These are phyloP conservation scores for Tillandsia fasciculata DNA, from an alignment of 176 grass and related monocot genomes.

Conservation along the genomic window DNA sequence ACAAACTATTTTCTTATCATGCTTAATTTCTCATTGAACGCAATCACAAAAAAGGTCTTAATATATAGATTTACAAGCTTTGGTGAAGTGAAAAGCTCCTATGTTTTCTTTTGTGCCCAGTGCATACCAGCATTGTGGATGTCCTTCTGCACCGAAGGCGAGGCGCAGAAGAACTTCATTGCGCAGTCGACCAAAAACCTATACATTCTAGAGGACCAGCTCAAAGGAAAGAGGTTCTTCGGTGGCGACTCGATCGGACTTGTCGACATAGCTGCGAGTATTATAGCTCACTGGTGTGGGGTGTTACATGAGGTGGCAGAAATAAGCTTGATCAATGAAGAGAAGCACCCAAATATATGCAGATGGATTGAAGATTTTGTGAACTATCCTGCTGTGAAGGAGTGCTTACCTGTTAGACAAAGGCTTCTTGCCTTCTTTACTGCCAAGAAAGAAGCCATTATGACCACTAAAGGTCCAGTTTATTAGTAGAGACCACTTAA, in stretches of 20 bases:
- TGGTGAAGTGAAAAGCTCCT: too few relatives aligned
- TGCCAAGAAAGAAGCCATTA: background rate
- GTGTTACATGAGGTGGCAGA: slow-evolving; percentile 8
- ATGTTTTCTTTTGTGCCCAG: background rate
- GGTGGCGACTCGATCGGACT: background rate
- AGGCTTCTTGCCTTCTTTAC: background rate
- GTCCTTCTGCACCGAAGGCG: slow-evolving; percentile 10
- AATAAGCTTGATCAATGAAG: slow-evolving; percentile 9
- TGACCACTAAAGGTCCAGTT: too few relatives aligned
- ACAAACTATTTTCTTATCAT: too few relatives aligned
- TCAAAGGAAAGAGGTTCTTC: background rate
- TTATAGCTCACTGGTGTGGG: background rate
- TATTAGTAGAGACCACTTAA: too few relatives aligned
- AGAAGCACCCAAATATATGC: background rate
- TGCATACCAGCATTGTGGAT: background rate
- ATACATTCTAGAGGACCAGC: background rate
- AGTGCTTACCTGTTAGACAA: slow-evolving; percentile 5
- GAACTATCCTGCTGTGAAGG: background rate
- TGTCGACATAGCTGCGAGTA: slow-evolving; percentile 1
- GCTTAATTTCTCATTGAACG: too few relatives aligned
- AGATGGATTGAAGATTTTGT: slow-evolving; percentile 4
- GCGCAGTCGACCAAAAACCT: background rate
- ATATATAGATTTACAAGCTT: too few relatives aligned
- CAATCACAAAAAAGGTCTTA: too few relatives aligned
- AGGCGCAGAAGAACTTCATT: background rate